phyloP scores from a whole-genome alignment of 768 basidiomycete species.

The Cystofilobasidium bisporidii region DNA sequence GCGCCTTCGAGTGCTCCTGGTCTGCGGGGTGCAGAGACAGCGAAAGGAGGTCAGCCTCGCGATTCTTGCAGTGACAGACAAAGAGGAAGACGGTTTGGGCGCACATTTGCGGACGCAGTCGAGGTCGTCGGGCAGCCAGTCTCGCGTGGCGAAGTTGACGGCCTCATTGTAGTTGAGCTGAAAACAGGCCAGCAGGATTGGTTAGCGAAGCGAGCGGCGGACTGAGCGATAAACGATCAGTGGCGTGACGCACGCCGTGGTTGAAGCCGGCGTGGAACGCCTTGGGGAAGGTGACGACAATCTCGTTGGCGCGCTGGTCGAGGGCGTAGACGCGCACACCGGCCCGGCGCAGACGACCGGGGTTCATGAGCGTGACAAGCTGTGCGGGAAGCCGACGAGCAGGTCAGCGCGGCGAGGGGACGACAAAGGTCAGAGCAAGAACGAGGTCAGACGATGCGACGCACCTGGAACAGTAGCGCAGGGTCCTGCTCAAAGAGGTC shows the following conservation, averaged over 20 bases:
- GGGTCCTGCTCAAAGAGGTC: conserved; percentile 98
- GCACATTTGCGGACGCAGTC: conserved; percentile 64
- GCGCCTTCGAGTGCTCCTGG: conserved; percentile 78
- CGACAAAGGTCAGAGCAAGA: too few relatives aligned
- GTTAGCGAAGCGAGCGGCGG: background rate
- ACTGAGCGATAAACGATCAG: background rate
- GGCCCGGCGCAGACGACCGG: conserved; percentile 69
- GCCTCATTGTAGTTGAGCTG: conserved; percentile 98
- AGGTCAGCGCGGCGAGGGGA: background rate
- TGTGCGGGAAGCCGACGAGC: background rate
- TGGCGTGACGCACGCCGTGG: conserved; percentile 75
- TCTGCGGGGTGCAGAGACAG: conserved; percentile 43
- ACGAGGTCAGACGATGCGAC: background rate
- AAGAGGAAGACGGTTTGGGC: background rate
- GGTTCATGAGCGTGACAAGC: conserved; percentile 86
- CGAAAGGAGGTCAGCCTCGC: background rate
- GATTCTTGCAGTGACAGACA: background rate
- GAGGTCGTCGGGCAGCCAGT: conserved; percentile 80
- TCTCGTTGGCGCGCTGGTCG: conserved; percentile 94
- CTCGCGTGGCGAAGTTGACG: conserved; percentile 92
- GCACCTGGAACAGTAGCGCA: conserved; percentile 85
- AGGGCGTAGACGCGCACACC: conserved; percentile 87
- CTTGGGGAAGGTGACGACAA: conserved; percentile 94
- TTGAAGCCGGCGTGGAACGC: conserved; percentile 98
- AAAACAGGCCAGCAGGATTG: too few relatives aligned